Conservation (phyloP, 2,329 filamentous ascomycete genomes). For the Nemania serpens region DNA sequence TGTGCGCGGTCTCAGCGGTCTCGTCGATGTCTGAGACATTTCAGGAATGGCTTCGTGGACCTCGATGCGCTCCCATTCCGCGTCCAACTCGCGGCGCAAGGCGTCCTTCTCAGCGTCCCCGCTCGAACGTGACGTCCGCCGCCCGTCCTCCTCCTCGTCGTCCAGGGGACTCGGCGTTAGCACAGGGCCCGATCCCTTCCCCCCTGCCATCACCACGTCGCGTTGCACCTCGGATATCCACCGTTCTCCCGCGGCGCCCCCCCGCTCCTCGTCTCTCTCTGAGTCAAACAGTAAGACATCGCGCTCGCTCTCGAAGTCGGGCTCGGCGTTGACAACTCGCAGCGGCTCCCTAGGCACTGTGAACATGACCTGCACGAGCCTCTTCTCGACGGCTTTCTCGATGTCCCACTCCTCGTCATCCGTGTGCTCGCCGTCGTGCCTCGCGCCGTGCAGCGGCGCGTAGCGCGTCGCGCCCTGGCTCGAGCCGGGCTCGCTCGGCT, state of each 20-base stretch:
- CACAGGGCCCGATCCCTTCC: constrained; percentile 4
- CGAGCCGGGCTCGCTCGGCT: constrained; percentile 44
- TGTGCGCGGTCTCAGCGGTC: constrained; percentile 14
- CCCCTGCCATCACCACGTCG: not conserved
- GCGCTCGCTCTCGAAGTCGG: constrained; percentile 50
- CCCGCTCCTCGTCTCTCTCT: not conserved
- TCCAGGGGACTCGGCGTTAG: constrained; percentile 21
- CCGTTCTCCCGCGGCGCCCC: not conserved
- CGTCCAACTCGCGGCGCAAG: constrained; percentile 34
- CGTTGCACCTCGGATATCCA: too few species aligned
- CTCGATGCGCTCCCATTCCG: constrained; percentile 31
- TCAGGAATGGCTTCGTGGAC: constrained; percentile 10
- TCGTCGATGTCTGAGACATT: constrained; percentile 12
- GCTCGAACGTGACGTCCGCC: not conserved
- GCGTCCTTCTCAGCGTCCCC: constrained; percentile 28
- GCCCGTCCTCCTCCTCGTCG: constrained; percentile 30
- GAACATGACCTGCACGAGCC: constrained; percentile 85
- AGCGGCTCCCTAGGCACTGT: constrained; percentile 87
- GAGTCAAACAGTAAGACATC: constrained; percentile 51
- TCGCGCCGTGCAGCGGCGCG: constrained; percentile 22
- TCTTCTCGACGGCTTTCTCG: constrained; percentile 70
- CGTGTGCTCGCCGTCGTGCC: constrained; percentile 56
- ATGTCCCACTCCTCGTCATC: constrained; percentile 71
- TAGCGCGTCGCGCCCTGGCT: constrained; percentile 39
- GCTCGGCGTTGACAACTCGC: constrained; percentile 84